Percentiles rank a stretch among this genome's conserved stretches.
phyloP scores from a whole-genome alignment of 495 filamentous ascomycete genomes.

The Aspergillus egyptiacus region DNA sequence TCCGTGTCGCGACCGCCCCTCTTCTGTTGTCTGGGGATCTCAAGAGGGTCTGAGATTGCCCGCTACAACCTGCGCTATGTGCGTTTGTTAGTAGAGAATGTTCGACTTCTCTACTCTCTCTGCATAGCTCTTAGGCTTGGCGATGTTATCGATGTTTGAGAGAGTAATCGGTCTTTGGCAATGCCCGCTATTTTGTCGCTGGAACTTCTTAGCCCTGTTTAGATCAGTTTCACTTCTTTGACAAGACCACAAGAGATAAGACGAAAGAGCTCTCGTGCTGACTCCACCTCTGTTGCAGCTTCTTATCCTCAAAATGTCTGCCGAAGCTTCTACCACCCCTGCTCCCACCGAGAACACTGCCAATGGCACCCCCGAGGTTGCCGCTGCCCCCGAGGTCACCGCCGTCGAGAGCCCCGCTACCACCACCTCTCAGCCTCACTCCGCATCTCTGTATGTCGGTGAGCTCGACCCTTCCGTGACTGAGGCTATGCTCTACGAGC shows the following conservation, averaged over 20 bases:
- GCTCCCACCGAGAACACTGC: conserved; percentile 31
- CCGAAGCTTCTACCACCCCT: conserved; percentile 39
- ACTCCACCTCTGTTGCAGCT: conserved; percentile 12
- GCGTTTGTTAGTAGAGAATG: not conserved
- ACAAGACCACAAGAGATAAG: not conserved
- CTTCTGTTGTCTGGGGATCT: not conserved
- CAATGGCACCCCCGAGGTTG: conserved; percentile 38
- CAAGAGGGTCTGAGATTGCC: not conserved
- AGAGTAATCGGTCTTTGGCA: not conserved
- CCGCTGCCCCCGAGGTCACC: conserved; percentile 33
- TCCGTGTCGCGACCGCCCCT: conserved; percentile 12
- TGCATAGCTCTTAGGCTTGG: not conserved
- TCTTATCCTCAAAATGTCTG: conserved; percentile 40
- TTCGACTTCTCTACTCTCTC: not conserved
- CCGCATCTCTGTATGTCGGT: conserved; percentile 96
- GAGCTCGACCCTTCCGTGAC: conserved; percentile 97
- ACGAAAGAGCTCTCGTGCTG: not conserved
- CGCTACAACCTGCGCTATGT: not conserved
- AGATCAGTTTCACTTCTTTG: not conserved
- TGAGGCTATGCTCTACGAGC: conserved; percentile 99
- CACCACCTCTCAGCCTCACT: conserved; percentile 76
- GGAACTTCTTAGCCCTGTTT: not conserved
- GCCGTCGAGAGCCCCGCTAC: conserved; percentile 34
- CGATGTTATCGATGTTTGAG: not conserved
- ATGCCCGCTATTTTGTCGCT: not conserved